Evolutionary conservation across 345 rosid genomes (phyloP), one percentile per base, ranked within the genome.

Genomic region (Arabidopsis suecica): DNA sequence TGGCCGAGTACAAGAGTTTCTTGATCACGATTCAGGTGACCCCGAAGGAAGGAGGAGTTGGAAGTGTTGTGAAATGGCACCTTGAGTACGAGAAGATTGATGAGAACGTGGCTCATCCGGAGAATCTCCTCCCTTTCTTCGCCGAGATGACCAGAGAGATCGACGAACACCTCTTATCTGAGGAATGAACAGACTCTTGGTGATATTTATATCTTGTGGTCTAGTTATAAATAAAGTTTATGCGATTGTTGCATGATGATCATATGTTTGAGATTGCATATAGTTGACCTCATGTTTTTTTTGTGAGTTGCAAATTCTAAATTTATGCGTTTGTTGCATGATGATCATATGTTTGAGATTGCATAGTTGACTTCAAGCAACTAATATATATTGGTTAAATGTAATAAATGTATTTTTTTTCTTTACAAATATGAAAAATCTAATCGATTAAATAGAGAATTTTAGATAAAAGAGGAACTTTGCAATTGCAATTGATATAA

Each of bases 41-140:
- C 6, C 0, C 20, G 0, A 61, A 41, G 4, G 66, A 61, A 40
- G 20, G 7, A 1, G 66, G 11, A 2, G 36, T 12, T 61, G 66
- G 66, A 61, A 61, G 66, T 61, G 9, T 61, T 18, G 66, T 61
- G 50, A 61, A 61, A 11, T 61, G 66, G 66, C 36, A 40, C 7
- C 33, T 61, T 61, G 36, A 23, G 7, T 61, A 61, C 2, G 66
- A 61, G 66, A 41, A 12, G 34, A 13, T 1, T 41, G 22, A 41
- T 61, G 66, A 40, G 49, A 42, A 61, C 0, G 50, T 61, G 49
- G 20, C 49, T 61, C 11, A 61, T 7, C 50, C 66, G 0, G 6
- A 40, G 2, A 61, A 61, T 23, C 41, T 61, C 6, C 50, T 23
- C 6, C 66, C 66, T 61, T 61, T 40, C 50, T 14, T 61, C 0